A percentile compares a stretch with the other conserved stretches of the same genome.
These are phyloP conservation scores for Corylus americana DNA, from an alignment of 306 rosid genomes.

Conservation along the genomic window DNA sequence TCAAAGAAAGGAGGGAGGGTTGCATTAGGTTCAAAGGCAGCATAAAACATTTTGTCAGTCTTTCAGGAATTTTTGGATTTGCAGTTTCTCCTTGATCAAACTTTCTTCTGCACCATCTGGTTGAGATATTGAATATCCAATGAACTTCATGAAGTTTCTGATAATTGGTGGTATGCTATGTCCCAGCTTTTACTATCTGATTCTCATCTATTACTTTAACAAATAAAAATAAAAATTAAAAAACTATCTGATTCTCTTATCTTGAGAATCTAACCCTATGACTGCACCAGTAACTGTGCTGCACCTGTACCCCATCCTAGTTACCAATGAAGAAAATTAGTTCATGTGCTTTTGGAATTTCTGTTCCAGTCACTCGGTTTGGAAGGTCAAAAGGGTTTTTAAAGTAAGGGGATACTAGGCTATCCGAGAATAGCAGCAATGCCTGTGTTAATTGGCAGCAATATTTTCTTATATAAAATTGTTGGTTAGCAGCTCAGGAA, in stretches of 20 bases:
- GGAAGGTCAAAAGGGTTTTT: background rate
- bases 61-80: slow-evolving; percentile 6
- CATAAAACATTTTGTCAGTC: slow-evolving; percentile 4
- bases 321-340: background rate
- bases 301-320: background rate
- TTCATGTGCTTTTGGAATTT: background rate
- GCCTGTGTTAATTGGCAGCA: slow-evolving; percentile 1
- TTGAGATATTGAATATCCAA: slow-evolving; percentile 6
- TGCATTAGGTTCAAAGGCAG: slow-evolving; percentile 41
- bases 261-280: background rate
- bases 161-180: slow-evolving; percentile 11
- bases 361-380: background rate
- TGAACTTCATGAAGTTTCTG: slow-evolving; percentile 17
- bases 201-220: background rate
- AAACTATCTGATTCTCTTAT: background rate
- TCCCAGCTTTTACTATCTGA: background rate
- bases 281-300: background rate
- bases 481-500: background rate
- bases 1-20: slow-evolving; percentile 24
- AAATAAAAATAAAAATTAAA: too few species aligned
- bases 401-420: background rate
- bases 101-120: background rate
- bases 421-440: background rate
- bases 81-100: too few species aligned
- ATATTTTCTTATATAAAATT: background rate